A percentile compares a stretch with the other conserved stretches of the same genome.
These are phyloP conservation scores for Alternaria novae-zelandiae DNA, from an alignment of 2,329 filamentous ascomycete species.

Conservation along the genomic window DNA sequence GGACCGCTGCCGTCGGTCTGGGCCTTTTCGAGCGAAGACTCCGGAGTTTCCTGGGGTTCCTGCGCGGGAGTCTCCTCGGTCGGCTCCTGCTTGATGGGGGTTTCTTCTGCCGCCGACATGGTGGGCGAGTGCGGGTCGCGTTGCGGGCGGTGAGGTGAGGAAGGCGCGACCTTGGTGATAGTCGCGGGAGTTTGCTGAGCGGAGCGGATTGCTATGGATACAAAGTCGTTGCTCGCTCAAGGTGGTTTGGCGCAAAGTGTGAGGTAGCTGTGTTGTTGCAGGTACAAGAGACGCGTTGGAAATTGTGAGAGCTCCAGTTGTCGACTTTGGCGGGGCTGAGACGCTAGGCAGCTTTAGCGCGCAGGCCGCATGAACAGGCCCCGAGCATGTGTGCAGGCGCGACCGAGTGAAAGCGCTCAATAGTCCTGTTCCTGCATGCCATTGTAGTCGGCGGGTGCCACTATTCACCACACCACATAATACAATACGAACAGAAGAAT, in stretches of 20 bases:
- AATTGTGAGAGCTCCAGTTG: slow-evolving; percentile 31
- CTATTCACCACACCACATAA: background rate
- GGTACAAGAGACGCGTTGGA: slow-evolving; percentile 5
- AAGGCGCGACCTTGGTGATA: background rate
- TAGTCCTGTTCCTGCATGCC: slow-evolving; percentile 3
- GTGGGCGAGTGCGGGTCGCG: slow-evolving; percentile 2
- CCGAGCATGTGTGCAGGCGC: slow-evolving; percentile 2
- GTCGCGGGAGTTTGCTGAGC: background rate
- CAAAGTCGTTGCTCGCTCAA: background rate
- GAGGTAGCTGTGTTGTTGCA: background rate
- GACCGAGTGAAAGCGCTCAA: slow-evolving; percentile 17
- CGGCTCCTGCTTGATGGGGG: slow-evolving; percentile 13
- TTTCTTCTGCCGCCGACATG: slow-evolving; percentile 24
- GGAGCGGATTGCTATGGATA: background rate
- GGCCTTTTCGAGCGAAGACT: slow-evolving; percentile 21
- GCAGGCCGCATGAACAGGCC: slow-evolving; percentile 28
- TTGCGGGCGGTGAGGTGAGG: background rate
- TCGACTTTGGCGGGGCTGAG: slow-evolving; percentile 27
- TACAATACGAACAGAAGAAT: background rate
- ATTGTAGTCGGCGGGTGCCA: background rate
- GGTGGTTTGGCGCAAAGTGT: background rate
- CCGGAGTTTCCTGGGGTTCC: background rate
- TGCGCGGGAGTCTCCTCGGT: slow-evolving; percentile 17
- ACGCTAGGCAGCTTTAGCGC: slow-evolving; percentile 35
- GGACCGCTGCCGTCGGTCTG: slow-evolving; percentile 57